Conservation (phyloP, 495 filamentous ascomycete genomes). For the Hyaloscypha variabilis region DNA sequence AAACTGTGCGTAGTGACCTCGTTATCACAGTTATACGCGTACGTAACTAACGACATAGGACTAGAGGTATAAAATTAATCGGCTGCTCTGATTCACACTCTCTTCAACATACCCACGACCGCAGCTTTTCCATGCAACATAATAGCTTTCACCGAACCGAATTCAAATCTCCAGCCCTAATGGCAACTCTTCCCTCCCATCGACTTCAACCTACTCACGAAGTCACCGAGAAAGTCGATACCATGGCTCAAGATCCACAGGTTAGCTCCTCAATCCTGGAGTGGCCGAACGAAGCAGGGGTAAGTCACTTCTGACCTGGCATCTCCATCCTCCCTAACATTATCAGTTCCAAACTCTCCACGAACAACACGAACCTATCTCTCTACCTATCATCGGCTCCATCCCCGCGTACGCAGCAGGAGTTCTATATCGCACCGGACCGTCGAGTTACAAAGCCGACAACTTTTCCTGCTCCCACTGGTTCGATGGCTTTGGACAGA, state of each 20-base stretch:
- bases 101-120: too few relatives aligned
- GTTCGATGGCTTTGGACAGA: slow-evolving; percentile 81
- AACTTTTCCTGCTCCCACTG: slow-evolving; percentile 59
- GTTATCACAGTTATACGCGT: too few relatives aligned
- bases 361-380: slow-evolving; percentile 46
- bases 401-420: slow-evolving; percentile 55
- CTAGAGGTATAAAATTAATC: too few relatives aligned
- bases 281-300: slow-evolving; percentile 23
- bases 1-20: too few relatives aligned
- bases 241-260: background rate
- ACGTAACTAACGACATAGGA: too few relatives aligned
- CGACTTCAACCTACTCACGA: background rate
- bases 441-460: slow-evolving; percentile 61
- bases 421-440: slow-evolving; percentile 72
- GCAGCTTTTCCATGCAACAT: too few relatives aligned
- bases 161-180: background rate
- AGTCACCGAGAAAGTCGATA: background rate
- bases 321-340: background rate
- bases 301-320: background rate
- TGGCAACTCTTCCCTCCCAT: background rate
- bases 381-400: slow-evolving; percentile 40
- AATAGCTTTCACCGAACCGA: background rate
- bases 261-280: background rate
- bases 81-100: too few relatives aligned
- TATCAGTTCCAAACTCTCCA: slow-evolving; percentile 47